phyloP scores from a whole-genome alignment of 257 asterid species.

The Salvia hispanica region DNA sequence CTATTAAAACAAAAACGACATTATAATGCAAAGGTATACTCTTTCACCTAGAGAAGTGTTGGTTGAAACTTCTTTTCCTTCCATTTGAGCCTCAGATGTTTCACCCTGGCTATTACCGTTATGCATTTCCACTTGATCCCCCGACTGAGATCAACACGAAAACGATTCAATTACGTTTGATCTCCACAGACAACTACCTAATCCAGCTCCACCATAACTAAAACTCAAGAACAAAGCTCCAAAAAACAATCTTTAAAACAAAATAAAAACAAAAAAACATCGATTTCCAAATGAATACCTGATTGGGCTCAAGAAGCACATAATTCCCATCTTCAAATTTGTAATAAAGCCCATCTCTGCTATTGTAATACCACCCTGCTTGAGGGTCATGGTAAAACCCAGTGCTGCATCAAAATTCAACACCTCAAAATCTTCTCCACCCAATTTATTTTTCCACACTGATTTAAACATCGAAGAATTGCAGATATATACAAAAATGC shows the following conservation, averaged over 20 bases:
- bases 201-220: not conserved
- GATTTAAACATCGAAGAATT: too few relatives aligned
- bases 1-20: not conserved
- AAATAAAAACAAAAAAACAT: not conserved
- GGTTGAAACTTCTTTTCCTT: conserved; percentile 35
- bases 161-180: conserved; percentile 4
- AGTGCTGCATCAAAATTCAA: conserved; percentile 57
- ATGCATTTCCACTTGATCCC: conserved; percentile 36
- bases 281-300: conserved; percentile 39
- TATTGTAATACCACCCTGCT: conserved; percentile 91
- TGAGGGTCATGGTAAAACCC: conserved; percentile 88
- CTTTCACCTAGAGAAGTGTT: conserved; percentile 50
- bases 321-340: conserved; percentile 84
- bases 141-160: conserved; percentile 42
- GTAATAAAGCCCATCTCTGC: conserved; percentile 80
- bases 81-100: conserved; percentile 37
- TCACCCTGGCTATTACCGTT: conserved; percentile 32
- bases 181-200: conserved; percentile 13
- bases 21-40: conserved; percentile 13
- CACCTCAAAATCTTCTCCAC: not conserved
- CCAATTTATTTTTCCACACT: not conserved
- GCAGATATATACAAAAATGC: too few relatives aligned
- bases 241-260: not conserved
- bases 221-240: not conserved
- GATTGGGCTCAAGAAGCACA: conserved; percentile 56